Conservation (phyloP, 352 stramenopile genomes). For the Phytophthora nicotianae region DNA sequence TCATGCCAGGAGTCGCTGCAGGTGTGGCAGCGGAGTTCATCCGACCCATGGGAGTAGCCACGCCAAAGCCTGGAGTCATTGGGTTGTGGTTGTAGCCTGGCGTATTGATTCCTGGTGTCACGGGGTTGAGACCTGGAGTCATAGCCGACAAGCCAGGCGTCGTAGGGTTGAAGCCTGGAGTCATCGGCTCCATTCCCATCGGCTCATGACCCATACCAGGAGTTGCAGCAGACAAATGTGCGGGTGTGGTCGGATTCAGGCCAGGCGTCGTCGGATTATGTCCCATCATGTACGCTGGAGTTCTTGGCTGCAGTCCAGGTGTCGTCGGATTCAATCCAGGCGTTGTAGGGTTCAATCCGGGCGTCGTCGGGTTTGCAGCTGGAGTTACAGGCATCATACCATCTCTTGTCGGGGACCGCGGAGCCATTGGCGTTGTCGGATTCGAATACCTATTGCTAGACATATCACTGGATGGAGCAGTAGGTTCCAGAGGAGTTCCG, state of each 20-base stretch:
- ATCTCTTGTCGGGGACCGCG: slow-evolving; percentile 70
- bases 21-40: slow-evolving; percentile 72
- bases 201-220: slow-evolving; percentile 72
- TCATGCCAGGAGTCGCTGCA: slow-evolving; percentile 78
- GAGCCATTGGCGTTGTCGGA: slow-evolving; percentile 54
- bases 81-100: slow-evolving; percentile 87
- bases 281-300: slow-evolving; percentile 48
- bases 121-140: slow-evolving; percentile 81
- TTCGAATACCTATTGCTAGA: slow-evolving; percentile 58
- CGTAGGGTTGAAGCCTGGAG: slow-evolving; percentile 87
- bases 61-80: slow-evolving; percentile 86
- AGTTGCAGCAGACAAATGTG: slow-evolving; percentile 72
- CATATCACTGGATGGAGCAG: slow-evolving; percentile 70
- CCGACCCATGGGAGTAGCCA: slow-evolving; percentile 78
- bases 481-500: slow-evolving; percentile 79
- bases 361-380: slow-evolving; percentile 73
- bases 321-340: slow-evolving; percentile 68
- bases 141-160: slow-evolving; percentile 80
- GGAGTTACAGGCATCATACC: slow-evolving; percentile 71
- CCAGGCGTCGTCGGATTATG: slow-evolving; percentile 83
- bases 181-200: slow-evolving; percentile 87
- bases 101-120: slow-evolving; percentile 83
- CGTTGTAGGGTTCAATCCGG: slow-evolving; percentile 83
- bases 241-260: slow-evolving; percentile 75
- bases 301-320: slow-evolving; percentile 66